A percentile compares a stretch with the other conserved stretches of the same genome.
Conservation (phyloP, 495 filamentous ascomycete species). For the Talaromyces thailandensis region DNA sequence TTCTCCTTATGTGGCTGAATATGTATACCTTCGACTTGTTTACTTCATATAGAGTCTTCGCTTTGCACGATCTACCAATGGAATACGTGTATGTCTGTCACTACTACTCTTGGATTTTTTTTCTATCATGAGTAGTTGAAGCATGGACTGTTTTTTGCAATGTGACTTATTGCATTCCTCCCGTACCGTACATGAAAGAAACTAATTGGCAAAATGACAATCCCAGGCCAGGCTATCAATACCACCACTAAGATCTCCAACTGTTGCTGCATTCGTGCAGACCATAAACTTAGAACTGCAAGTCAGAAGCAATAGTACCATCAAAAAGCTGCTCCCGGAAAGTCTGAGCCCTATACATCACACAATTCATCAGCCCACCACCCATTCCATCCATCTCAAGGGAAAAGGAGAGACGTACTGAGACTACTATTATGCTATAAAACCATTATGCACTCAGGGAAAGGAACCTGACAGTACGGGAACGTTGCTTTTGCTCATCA, state of each 20-base stretch:
- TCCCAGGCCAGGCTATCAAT: neutral
- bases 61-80: neutral
- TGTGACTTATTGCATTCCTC: neutral
- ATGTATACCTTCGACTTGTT: neutral
- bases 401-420: conserved; percentile 18
- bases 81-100: neutral
- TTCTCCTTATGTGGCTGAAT: neutral
- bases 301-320: conserved; percentile 36
- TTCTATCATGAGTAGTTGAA: neutral
- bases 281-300: conserved; percentile 28
- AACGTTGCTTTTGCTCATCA: neutral
- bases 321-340: conserved; percentile 35
- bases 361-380: neutral
- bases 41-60: neutral
- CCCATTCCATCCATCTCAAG: neutral
- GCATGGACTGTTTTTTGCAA: neutral
- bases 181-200: too few relatives aligned
- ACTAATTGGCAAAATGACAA: neutral
- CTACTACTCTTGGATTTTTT: neutral
- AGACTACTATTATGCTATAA: conserved; percentile 11
- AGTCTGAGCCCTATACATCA: conserved; percentile 23
- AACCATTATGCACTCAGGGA: neutral
- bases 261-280: neutral
- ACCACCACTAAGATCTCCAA: neutral
- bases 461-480: neutral